Conservation (phyloP, 768 basidiomycete genomes). For the Chalciporus piperatus region DNA sequence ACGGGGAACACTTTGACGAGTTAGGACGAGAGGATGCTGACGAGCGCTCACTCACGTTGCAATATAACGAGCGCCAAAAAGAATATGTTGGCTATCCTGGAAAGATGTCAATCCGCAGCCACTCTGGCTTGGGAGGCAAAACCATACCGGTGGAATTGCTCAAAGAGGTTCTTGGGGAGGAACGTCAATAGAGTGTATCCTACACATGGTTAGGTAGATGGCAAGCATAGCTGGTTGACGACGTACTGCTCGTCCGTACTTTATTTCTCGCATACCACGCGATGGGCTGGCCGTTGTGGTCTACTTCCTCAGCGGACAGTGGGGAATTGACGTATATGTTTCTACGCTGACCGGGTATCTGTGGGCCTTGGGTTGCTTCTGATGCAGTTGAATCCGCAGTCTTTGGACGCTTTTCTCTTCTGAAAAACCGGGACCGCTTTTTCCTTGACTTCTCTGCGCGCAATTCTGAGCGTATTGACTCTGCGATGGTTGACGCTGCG, state of each 20-base stretch:
- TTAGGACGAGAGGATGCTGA: conserved; percentile 8
- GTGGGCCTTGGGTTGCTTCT: conserved; percentile 27
- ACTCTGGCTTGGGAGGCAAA: not conserved
- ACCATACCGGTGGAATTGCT: conserved; percentile 85
- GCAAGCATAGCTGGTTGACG: not conserved
- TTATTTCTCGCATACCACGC: conserved; percentile 87
- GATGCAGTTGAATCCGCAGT: conserved; percentile 31
- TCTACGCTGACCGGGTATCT: conserved; percentile 53
- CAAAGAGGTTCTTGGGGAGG: conserved; percentile 89
- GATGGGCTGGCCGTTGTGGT: conserved; percentile 70
- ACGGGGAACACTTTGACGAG: conserved; percentile 69
- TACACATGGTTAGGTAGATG: conserved; percentile 27
- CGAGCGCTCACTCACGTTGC: conserved; percentile 50
- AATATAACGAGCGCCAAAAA: conserved; percentile 82
- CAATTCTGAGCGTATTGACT: conserved; percentile 78
- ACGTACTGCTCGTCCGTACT: conserved; percentile 89
- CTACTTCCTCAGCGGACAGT: conserved; percentile 61
- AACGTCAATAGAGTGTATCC: conserved; percentile 92
- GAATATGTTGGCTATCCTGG: conserved; percentile 87
- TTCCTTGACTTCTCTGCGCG: conserved; percentile 51
- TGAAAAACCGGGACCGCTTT: conserved; percentile 57
- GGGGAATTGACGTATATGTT: conserved; percentile 81
- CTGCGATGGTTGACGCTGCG: conserved; percentile 86
- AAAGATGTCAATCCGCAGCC: not conserved
- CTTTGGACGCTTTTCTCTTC: conserved; percentile 47